Percentiles rank a stretch among this genome's conserved stretches.
These are phyloP conservation scores for Yarrowia sp. DNA, from an alignment of 805 yeast genomes.

Conservation along the genomic window DNA sequence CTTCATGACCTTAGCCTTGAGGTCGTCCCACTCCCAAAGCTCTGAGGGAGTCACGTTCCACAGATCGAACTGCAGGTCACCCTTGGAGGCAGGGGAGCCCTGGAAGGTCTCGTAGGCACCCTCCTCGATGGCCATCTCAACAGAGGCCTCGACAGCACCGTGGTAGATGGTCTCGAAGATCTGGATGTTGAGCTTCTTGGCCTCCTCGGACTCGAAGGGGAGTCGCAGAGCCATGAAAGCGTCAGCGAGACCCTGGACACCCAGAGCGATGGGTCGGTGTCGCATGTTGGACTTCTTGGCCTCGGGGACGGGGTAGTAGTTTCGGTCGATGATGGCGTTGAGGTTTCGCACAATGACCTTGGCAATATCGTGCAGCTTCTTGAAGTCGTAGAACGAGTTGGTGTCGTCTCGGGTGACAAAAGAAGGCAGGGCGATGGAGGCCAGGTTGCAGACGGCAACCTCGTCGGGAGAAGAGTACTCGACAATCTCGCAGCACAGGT, in stretches of 20 bases:
- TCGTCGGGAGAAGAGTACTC: slow-evolving; percentile 91
- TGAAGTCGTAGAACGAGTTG: slow-evolving; percentile 63
- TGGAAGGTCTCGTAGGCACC: slow-evolving; percentile 72
- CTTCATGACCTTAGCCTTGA: slow-evolving; percentile 57
- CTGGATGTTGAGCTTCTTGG: slow-evolving; percentile 71
- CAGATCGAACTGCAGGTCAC: slow-evolving; percentile 78
- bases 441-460: slow-evolving; percentile 93
- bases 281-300: slow-evolving; percentile 74
- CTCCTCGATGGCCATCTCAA: slow-evolving; percentile 66
- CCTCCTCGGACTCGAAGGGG: slow-evolving; percentile 83
- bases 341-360: slow-evolving; percentile 78
- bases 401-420: slow-evolving; percentile 55
- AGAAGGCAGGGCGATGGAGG: slow-evolving; percentile 83
- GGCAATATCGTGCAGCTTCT: slow-evolving; percentile 67
- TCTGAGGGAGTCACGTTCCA: slow-evolving; percentile 80
- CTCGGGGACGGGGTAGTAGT: slow-evolving; percentile 76
- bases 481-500: slow-evolving; percentile 90
- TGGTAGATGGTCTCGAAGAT: slow-evolving; percentile 96
- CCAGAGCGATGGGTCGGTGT: slow-evolving; percentile 93
- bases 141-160: slow-evolving; percentile 83
- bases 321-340: slow-evolving; percentile 79
- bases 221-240: slow-evolving; percentile 72
- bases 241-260: slow-evolving; percentile 98
- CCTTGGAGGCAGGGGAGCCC: slow-evolving; percentile 90
- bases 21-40: slow-evolving; percentile 80